Percentiles rank a stretch among this genome's conserved stretches.
Evolutionary conservation across 2,329 filamentous ascomycete species (phyloP).

Genomic region (Fusarium illudens): DNA sequence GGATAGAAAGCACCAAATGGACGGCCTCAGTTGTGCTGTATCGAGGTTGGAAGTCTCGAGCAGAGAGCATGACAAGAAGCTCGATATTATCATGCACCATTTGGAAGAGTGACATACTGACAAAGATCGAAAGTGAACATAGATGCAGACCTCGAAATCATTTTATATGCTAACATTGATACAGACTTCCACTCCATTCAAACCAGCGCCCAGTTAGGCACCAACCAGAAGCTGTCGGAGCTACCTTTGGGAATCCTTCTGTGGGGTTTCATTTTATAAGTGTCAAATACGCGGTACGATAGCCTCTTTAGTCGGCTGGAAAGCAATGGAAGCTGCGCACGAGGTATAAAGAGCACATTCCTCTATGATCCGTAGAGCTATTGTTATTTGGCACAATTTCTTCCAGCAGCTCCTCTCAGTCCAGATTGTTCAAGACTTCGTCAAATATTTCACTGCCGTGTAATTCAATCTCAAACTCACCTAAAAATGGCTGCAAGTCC

Average conservation of each 20-base stretch:
- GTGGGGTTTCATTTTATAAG: background rate
- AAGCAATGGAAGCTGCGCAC: background rate
- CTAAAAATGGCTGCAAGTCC: background rate
- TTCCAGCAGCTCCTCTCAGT: background rate
- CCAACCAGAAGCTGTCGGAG: conserved; percentile 7
- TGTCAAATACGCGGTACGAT: background rate
- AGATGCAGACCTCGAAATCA: fast-evolving
- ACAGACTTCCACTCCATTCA: background rate
- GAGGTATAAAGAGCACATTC: background rate
- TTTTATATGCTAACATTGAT: fast-evolving
- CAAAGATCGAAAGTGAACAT: background rate
- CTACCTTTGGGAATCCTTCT: too few species aligned
- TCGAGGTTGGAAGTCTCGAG: background rate
- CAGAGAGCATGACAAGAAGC: background rate
- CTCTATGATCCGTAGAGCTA: background rate
- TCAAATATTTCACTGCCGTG: background rate
- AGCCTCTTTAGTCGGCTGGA: background rate
- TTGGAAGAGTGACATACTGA: background rate
- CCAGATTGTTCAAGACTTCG: background rate
- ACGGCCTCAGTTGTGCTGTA: background rate
- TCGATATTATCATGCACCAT: background rate
- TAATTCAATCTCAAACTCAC: background rate
- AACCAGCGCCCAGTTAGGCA: conserved; percentile 4
- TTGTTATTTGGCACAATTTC: background rate
- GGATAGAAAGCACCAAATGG: background rate